Evolutionary conservation across 176 grass and related monocot genomes (phyloP).

Genomic region (Triticum aestivum): IWGSC_CS_RefSeq_v2.1 NC_057813.1:570446933-570447432

Average conservation of each 20-base stretch:
- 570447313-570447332: slow-evolving; percentile 61
- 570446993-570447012: neutral
- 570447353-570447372: slow-evolving; percentile 74
- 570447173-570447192: slow-evolving; percentile 81
- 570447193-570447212: slow-evolving; percentile 70
- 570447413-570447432: neutral
- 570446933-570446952: neutral
- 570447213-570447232: slow-evolving; percentile 72
- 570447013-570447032: neutral
- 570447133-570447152: neutral
- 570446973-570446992: neutral
- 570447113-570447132: neutral
- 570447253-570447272: slow-evolving; percentile 72
- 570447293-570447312: slow-evolving; percentile 60
- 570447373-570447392: slow-evolving; percentile 33
- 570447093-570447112: neutral
- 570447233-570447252: slow-evolving; percentile 67
- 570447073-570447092: neutral
- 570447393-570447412: neutral
- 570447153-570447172: slow-evolving; percentile 18
- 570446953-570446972: slow-evolving; percentile 16
- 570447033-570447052: neutral
- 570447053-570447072: neutral
- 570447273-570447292: slow-evolving; percentile 67
- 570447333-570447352: slow-evolving; percentile 65